Conservation (phyloP, 169 alveolate species). For the Plasmodium fragile region DNA sequence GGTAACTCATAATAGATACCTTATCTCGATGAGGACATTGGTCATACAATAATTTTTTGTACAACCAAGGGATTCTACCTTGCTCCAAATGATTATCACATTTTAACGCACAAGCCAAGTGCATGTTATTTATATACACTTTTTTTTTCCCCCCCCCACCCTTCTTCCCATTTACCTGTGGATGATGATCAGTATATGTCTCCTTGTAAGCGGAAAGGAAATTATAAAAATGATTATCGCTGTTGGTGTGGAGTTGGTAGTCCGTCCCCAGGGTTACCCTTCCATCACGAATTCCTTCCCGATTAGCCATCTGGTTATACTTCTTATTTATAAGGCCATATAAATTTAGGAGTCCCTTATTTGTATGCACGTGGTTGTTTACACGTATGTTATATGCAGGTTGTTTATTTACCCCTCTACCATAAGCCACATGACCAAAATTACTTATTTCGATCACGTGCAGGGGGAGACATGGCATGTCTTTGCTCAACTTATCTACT, state of each 20-base stretch:
- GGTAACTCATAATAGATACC: conserved; percentile 32
- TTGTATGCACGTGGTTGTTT: conserved; percentile 37
- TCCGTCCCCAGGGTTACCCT: conserved; percentile 11
- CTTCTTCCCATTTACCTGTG: background rate
- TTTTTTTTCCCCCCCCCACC: conserved; percentile 1
- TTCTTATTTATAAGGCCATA: conserved; percentile 16
- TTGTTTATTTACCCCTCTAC: background rate
- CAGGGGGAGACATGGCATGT: conserved; percentile 3
- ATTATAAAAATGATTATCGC: conserved; percentile 39
- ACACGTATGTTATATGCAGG: conserved; percentile 1
- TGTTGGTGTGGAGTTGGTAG: conserved; percentile 30
- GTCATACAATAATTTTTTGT: conserved; percentile 51
- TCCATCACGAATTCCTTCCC: background rate
- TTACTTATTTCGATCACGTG: conserved; percentile 54
- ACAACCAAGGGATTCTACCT: conserved; percentile 43
- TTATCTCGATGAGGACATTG: conserved; percentile 46
- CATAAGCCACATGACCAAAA: background rate
- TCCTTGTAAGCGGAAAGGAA: conserved; percentile 40
- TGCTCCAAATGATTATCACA: conserved; percentile 6
- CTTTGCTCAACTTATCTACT: background rate
- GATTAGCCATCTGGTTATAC: background rate
- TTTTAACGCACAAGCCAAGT: conserved; percentile 21
- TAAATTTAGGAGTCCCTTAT: conserved; percentile 30
- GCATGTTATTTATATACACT: conserved; percentile 7
- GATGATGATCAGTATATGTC: conserved; percentile 13